Base-by-base conservation (phyloP, 2,329 filamentous ascomycete species). In the Beauveria australis region DNA sequence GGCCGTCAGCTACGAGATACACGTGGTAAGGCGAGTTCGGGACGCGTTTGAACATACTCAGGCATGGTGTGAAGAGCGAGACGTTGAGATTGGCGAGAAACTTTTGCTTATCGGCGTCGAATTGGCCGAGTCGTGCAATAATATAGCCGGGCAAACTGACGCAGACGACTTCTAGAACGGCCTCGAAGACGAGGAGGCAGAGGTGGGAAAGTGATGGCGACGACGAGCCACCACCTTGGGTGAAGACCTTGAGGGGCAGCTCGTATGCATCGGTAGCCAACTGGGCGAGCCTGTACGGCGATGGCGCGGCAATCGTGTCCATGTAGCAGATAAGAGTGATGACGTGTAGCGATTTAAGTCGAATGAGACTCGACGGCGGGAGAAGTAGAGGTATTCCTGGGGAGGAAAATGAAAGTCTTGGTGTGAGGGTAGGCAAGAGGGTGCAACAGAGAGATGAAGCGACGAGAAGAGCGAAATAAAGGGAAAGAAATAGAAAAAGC, bases 51-150 rank as follows among this genome's bases (percentile, higher is more conserved):
- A 41, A 76, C 87, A 64, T 85, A 95, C 91, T 95, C 65, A 99
- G 85, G 73, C 94, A 97, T 65, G 94, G 94, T 33, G 94, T 99
- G 75, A 99, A 99, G 47, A 99, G 81, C 78, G 89, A 90, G 62
- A 97, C 92, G 73, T 99, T 99, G 67, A 99, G 81, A 71, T 99
- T 97, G 59, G 94, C 93, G 55, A 97, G 81, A 71, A 99, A 95
- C 75, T 97, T 97, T 74, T 99, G 94, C 73, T 92, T 90, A 56
- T 96, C 92, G 64, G 91, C 91, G 75, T 96, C 91, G 75, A 99
- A 97, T 77, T 96, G 89, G 72, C 94, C 94, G 68, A 91, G 81
- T 44, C 89, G 81, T 14, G 94, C 94, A 59, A 97, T 86, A 64
- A 99, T 88, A 75, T 97, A 99, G 30, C 94, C 94, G 0, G 94